phyloP scores from a whole-genome alignment of 1,139 yeast genomes.

The Sugiyamaella japonica region DNA sequence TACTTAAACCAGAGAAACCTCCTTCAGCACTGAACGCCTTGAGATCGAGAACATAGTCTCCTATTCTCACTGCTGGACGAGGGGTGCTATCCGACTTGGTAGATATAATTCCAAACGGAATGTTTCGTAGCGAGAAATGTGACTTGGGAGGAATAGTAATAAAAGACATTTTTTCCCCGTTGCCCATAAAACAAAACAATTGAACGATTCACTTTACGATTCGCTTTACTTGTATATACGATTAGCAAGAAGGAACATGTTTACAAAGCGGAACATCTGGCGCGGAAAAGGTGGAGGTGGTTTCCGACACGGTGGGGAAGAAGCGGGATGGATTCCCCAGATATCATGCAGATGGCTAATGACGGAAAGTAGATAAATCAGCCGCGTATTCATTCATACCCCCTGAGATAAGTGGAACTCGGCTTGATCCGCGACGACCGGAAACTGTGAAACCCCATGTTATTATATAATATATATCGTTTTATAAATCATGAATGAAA shows the following conservation, averaged over 20 bases:
- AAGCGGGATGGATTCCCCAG: not conserved
- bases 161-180: slow-evolving; percentile 3
- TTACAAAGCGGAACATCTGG: slow-evolving; percentile 4
- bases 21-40: slow-evolving; percentile 22
- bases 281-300: not conserved
- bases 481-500: slow-evolving; percentile 12
- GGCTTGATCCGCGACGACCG: not conserved
- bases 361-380: too few species aligned
- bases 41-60: slow-evolving; percentile 28
- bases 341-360: not conserved
- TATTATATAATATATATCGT: too few species aligned
- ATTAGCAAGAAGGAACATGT: not conserved
- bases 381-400: too few species aligned
- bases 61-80: slow-evolving; percentile 29
- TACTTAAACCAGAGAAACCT: slow-evolving; percentile 22
- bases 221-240: not conserved
- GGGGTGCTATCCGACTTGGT: slow-evolving; percentile 19
- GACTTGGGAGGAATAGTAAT: slow-evolving; percentile 20
- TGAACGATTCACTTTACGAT: too few species aligned
- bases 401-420: too few species aligned
- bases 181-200: not conserved
- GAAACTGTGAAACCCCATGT: too few species aligned
- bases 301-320: slow-evolving; percentile 1
- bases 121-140: slow-evolving; percentile 28
- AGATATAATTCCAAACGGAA: slow-evolving; percentile 31